These are phyloP conservation scores for Nicotiana rustica DNA, from an alignment of 305 asterid genomes.

Conservation along the genomic window DNA sequence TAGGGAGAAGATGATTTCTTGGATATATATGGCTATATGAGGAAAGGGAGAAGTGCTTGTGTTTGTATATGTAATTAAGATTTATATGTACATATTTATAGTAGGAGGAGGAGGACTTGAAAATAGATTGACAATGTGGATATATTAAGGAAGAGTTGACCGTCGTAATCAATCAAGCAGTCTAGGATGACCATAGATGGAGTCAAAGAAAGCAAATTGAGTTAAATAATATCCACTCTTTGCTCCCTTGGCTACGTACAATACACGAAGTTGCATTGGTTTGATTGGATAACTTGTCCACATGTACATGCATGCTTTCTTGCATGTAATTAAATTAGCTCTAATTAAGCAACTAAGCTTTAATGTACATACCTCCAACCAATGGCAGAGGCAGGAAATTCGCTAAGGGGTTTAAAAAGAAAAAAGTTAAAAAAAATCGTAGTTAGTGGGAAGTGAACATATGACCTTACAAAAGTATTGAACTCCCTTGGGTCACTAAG, in stretches of 20 bases:
- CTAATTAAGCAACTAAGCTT: too few relatives aligned
- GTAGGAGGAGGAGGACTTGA: neutral
- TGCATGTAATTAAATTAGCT: neutral
- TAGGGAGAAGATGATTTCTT: neutral
- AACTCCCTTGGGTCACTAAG: too few relatives aligned
- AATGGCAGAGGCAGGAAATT: too few relatives aligned
- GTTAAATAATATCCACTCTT: neutral
- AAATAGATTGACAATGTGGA: neutral
- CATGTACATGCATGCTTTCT: neutral
- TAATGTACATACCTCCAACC: too few relatives aligned
- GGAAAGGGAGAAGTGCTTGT: too few relatives aligned
- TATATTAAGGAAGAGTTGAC: slow-evolving; percentile 17
- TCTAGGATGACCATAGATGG: slow-evolving; percentile 4
- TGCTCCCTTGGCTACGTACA: neutral
- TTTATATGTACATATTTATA: slow-evolving; percentile 21
- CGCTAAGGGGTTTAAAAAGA: too few relatives aligned
- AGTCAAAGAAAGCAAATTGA: slow-evolving; percentile 23
- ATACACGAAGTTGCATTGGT: neutral
- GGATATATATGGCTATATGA: neutral
- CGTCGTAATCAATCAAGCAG: neutral
- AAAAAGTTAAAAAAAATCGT: too few relatives aligned
- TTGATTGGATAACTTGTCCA: neutral
- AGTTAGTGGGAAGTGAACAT: too few relatives aligned
- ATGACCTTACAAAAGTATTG: too few relatives aligned
- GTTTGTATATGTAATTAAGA: neutral